These are phyloP conservation scores for Cymbopogon citratus DNA, from an alignment of 176 grass and related monocot genomes.

Conservation along the genomic window DNA sequence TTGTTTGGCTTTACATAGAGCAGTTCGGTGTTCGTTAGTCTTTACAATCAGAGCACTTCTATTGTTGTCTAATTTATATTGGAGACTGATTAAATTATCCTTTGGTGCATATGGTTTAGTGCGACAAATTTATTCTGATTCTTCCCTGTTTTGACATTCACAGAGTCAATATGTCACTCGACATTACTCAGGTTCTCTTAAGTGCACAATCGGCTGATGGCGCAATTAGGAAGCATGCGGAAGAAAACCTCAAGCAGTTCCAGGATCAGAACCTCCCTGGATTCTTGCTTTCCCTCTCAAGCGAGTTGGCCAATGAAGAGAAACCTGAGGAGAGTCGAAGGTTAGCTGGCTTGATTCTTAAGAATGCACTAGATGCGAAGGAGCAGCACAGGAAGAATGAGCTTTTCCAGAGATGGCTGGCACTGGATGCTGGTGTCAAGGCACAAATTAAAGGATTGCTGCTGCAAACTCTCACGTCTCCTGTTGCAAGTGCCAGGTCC, in stretches of 20 bases:
- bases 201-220: conserved; percentile 65
- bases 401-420: conserved; percentile 74
- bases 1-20: not conserved
- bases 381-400: conserved; percentile 77
- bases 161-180: conserved; percentile 66
- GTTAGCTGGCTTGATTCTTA: conserved; percentile 75
- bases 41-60: not conserved
- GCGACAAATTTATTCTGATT: not conserved
- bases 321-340: conserved; percentile 75
- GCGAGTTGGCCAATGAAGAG: conserved; percentile 58
- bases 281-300: conserved; percentile 62
- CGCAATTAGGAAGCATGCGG: conserved; percentile 54
- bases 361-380: conserved; percentile 79
- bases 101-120: not conserved
- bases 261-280: conserved; percentile 80
- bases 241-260: conserved; percentile 81
- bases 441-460: conserved; percentile 60
- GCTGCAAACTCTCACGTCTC: conserved; percentile 66
- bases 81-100: not conserved
- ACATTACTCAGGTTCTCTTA: conserved; percentile 77
- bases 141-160: not conserved
- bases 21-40: not conserved
- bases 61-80: not conserved
- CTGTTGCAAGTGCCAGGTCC: conserved; percentile 70
- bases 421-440: conserved; percentile 59